Base-by-base conservation (phyloP, 2,329 filamentous ascomycete species). In the Cytospora leucostoma region DNA sequence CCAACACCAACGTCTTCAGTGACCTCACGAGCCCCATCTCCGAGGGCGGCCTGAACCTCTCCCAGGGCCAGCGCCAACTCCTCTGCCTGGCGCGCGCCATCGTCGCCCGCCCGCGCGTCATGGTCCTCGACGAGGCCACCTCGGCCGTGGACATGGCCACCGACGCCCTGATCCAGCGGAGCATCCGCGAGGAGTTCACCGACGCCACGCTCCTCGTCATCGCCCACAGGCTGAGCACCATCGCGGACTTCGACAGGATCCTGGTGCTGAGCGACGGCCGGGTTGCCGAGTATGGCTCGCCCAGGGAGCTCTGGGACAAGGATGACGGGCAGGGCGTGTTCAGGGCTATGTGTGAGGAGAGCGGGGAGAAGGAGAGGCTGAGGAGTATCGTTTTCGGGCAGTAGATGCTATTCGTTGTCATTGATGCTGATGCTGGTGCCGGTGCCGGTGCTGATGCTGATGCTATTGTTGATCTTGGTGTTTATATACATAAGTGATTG, bases 111-210 rank as follows among this genome's bases (percentile, higher is more conserved):
- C 89, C 90, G 3, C 89, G 89, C 71, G 86, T 94, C 69, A 89
- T 94, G 84, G 86, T 93, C 1, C 82, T 93, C 1, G 90, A 94
- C 72, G 90, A 93, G 76, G 90, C 91, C 0, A 94, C 91, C 0
- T 88, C 85, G 3, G 89, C 90, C 0, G 89, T 93, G 2, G 90
- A 93, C 73, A 91, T 92, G 87, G 79, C 82, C 49, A 93, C 90
- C 0, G 90, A 93, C 71, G 78, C 82, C 1, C 81, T 91, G 33
- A 93, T 93, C 70, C 90, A 93, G 76, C 82, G 87, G 7, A 86
- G 82, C 57, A 92, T 93, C 68, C 82, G 89, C 27, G 85, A 89
- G 70, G 88, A 91, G 72, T 92, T 92, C 67, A 84, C 80, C 0
- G 85, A 85, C 65, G 84, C 83, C 49, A 92, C 89, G 0, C 77